Evolutionary conservation across 768 basidiomycete species (phyloP), one percentile per base, ranked within the genome.

Genomic region (Naganishia antarctica): DNA sequence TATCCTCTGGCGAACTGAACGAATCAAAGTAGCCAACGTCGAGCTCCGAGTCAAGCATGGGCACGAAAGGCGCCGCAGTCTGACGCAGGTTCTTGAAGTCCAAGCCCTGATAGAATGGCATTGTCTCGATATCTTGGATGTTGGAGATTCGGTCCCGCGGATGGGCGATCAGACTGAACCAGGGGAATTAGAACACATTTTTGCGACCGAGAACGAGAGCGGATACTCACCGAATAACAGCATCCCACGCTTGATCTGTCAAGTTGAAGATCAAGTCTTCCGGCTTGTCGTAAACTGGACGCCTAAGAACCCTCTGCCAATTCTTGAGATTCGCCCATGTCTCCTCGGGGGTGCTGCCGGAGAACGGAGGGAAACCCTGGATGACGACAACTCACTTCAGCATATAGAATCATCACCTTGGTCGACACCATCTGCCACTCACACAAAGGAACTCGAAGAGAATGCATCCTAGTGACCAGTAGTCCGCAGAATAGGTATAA

Each of bases 241-340:
- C 89, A 73, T 91, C 89, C 96, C 96, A 99, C 8, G 93, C 91
- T 15, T 86, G 78, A 74, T 99, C 94, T 1, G 85, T 84, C 70
- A 99, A 81, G 78, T 98, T 99, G 82, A 98, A 99, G 68, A 98
- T 90, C 44, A 91, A 81, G 76, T 99, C 96, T 75, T 98, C 93
- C 1, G 90, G 89, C 69, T 88, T 87, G 75, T 97, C 93, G 70
- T 98, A 99, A 70, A 92, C 87, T 1, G 96, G 96, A 63, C 96
- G 78, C n/a, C 87, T 82, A 4, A 99, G 82, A 0, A 91, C 91
- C 67, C 88, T 88, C 18, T 87, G 85, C 96, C 96, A 99, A 76
- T 97, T 97, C 79, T 97, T 97, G 67, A 99, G 80, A 78, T 98
- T 98, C 16, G 91, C 91, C 96, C 96, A 99, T 0, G 96, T 99